Conservation (phyloP, 768 basidiomycete species). For the Omphalotus guepiniiformis region DNA sequence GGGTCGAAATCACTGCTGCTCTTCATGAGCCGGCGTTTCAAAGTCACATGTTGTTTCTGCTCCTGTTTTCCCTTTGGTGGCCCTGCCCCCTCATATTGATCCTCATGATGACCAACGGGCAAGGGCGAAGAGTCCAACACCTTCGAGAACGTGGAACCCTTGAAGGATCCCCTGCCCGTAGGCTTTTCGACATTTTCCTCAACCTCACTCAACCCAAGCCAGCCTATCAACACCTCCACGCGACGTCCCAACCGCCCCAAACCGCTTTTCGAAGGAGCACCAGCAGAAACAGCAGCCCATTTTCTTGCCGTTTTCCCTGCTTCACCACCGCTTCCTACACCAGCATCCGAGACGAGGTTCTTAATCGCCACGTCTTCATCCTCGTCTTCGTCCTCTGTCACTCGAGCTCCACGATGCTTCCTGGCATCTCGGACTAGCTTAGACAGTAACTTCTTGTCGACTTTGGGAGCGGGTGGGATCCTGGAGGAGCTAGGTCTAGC, state of each 20-base stretch:
- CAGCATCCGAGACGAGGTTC: slow-evolving; percentile 45
- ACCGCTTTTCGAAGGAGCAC: not conserved
- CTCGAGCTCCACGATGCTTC: slow-evolving; percentile 5
- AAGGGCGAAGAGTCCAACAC: too few relatives aligned
- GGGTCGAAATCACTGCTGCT: slow-evolving; percentile 42
- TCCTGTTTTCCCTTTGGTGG: not conserved
- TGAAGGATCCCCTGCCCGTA: not conserved
- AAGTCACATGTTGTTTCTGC: slow-evolving; percentile 24
- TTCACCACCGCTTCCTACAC: not conserved
- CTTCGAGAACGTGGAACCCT: not conserved
- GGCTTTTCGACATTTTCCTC: not conserved
- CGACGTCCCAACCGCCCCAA: not conserved
- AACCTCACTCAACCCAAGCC: not conserved
- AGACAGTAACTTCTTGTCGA: not conserved
- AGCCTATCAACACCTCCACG: not conserved
- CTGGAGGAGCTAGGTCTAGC: slow-evolving; percentile 6
- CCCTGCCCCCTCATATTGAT: not conserved
- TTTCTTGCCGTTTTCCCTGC: slow-evolving; percentile 5
- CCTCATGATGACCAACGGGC: not conserved
- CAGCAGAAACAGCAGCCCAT: not conserved
- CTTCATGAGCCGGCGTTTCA: slow-evolving; percentile 26
- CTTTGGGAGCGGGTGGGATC: slow-evolving; percentile 9
- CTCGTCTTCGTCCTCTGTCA: slow-evolving; percentile 14
- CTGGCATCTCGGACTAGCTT: not conserved
- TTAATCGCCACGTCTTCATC: slow-evolving; percentile 51